A percentile compares a stretch with the other conserved stretches of the same genome.
Evolutionary conservation across 352 stramenopile genomes (phyloP).

Genomic region (Pythium coloratum): DNA sequence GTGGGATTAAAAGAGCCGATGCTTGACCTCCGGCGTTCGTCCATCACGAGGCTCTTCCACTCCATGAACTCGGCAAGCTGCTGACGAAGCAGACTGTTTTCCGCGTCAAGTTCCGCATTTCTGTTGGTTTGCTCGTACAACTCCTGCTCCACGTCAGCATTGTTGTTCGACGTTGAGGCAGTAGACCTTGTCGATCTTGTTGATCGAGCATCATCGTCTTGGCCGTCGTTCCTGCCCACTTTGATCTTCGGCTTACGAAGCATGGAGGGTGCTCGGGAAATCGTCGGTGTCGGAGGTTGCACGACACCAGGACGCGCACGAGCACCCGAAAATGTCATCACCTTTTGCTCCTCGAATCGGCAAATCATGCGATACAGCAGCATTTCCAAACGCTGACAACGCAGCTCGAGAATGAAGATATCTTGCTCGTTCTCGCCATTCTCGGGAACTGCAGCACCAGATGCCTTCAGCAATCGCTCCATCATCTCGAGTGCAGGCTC

Average conservation of each 20-base stretch:
- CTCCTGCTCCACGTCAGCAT: constrained; percentile 44
- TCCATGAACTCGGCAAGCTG: constrained; percentile 73
- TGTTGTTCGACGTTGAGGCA: constrained; percentile 25
- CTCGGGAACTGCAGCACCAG: constrained; percentile 43
- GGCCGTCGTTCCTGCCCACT: constrained; percentile 38
- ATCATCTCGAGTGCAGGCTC: constrained; percentile 81
- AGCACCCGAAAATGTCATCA: constrained; percentile 53
- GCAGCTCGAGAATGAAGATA: constrained; percentile 44
- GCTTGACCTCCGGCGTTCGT: constrained; percentile 20
- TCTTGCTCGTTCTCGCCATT: constrained; percentile 42
- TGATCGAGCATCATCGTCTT: constrained; percentile 40
- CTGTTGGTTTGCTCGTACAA: constrained; percentile 39
- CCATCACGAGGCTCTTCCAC: constrained; percentile 53
- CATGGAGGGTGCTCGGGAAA: constrained; percentile 28
- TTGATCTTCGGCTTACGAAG: constrained; percentile 51
- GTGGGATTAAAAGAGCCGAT: constrained; percentile 5
- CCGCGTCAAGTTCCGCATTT: constrained; percentile 53
- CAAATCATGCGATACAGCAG: constrained; percentile 87
- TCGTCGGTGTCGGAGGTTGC: constrained; percentile 13
- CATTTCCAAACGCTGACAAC: constrained; percentile 78
- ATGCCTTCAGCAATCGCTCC: constrained; percentile 65
- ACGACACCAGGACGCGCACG: constrained; percentile 26
- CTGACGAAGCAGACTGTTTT: constrained; percentile 69
- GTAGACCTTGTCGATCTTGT: constrained; percentile 34
- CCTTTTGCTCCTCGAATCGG: constrained; percentile 82